Evolutionary conservation across 306 rosid genomes (phyloP).

Genomic region (Inga leiocalycina): DNA sequence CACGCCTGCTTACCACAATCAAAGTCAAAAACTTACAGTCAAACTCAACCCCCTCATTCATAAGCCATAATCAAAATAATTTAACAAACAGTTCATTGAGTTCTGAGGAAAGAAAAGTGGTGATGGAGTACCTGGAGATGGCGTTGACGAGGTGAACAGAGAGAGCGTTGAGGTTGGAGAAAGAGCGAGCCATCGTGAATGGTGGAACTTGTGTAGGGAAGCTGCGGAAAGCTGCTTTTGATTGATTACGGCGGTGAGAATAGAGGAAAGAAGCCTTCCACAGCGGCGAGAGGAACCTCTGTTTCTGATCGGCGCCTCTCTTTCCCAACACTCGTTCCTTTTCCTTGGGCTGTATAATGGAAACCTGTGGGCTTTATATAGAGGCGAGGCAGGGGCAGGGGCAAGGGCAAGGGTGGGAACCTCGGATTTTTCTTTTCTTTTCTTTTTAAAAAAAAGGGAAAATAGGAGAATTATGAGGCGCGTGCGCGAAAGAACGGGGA

Average conservation of each 20-base stretch:
- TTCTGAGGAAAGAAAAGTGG: not conserved
- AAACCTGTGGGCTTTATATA: not conserved
- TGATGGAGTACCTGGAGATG: slow-evolving; percentile 50
- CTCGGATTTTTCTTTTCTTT: not conserved
- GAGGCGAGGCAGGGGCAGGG: not conserved
- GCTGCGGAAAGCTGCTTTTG: slow-evolving; percentile 39
- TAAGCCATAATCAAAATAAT: not conserved
- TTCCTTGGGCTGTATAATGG: not conserved
- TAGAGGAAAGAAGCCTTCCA: slow-evolving; percentile 32
- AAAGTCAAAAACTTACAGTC: not conserved
- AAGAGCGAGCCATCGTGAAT: slow-evolving; percentile 74
- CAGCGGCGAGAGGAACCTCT: slow-evolving; percentile 31
- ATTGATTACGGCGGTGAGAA: not conserved
- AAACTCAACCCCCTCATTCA: not conserved
- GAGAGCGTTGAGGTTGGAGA: slow-evolving; percentile 63
- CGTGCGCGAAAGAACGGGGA: not conserved
- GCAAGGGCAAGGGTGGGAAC: not conserved
- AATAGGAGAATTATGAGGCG: not conserved
- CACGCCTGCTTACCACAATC: slow-evolving; percentile 56
- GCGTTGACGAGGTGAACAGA: slow-evolving; percentile 49
- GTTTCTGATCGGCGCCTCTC: not conserved
- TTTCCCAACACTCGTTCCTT: not conserved
- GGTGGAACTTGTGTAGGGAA: slow-evolving; percentile 1
- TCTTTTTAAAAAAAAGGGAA: not conserved
- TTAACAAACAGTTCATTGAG: not conserved